phyloP scores from a whole-genome alignment of 2,329 filamentous ascomycete species.

The Aspergillus intermedius region DNA sequence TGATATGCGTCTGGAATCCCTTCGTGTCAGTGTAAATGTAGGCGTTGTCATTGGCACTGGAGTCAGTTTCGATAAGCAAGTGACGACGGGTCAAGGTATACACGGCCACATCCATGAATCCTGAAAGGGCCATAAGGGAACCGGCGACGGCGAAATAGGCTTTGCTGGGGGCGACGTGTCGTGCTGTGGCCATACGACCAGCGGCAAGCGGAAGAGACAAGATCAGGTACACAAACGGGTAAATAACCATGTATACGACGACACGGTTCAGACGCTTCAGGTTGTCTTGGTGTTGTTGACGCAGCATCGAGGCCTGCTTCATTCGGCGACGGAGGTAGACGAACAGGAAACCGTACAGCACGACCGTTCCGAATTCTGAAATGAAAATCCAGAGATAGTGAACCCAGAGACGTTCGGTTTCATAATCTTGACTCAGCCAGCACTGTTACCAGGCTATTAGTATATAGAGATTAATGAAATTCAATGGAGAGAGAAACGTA shows the following conservation, averaged over 20 bases:
- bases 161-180: conserved; percentile 26
- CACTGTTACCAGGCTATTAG: conserved; percentile 31
- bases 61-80: conserved; percentile 46
- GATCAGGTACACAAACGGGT: conserved; percentile 49
- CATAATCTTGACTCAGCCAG: conserved; percentile 42
- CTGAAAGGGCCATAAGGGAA: conserved; percentile 51
- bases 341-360: conserved; percentile 45
- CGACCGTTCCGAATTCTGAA: conserved; percentile 46
- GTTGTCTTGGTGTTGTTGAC: conserved; percentile 26
- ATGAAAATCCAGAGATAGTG: conserved; percentile 53
- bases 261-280: conserved; percentile 33
- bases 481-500: conserved; percentile 21
- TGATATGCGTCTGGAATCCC: conserved; percentile 22
- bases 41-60: conserved; percentile 18
- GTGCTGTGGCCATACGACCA: conserved; percentile 35
- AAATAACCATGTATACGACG: conserved; percentile 41
- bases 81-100: conserved; percentile 53
- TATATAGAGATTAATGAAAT: background rate
- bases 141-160: conserved; percentile 47
- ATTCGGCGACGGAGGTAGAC: conserved; percentile 43
- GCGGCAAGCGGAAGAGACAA: conserved; percentile 57
- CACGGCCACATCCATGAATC: conserved; percentile 52
- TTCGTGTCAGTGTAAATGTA: conserved; percentile 25
- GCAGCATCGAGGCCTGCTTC: conserved; percentile 25
- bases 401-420: conserved; percentile 43